Conservation (phyloP, 495 filamentous ascomycete species). For the Aspergillus egyptiacus region DNA sequence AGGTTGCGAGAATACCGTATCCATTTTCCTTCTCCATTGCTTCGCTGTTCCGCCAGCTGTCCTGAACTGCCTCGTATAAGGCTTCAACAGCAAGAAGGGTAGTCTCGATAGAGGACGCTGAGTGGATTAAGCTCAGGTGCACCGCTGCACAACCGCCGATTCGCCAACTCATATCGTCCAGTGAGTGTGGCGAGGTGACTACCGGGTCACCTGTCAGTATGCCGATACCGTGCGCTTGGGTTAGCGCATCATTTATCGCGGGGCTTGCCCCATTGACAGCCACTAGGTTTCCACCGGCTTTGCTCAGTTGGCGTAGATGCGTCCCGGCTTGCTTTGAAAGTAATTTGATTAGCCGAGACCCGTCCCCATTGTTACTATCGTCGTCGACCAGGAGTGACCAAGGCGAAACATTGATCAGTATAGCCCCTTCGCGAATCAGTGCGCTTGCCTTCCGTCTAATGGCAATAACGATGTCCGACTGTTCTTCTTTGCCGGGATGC, state of each 20-base stretch:
- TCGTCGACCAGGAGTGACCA: slow-evolving; percentile 71
- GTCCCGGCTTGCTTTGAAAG: slow-evolving; percentile 69
- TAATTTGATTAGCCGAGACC: slow-evolving; percentile 67
- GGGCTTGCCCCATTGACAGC: slow-evolving; percentile 85
- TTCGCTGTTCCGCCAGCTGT: slow-evolving; percentile 96
- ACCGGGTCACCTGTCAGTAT: slow-evolving; percentile 82
- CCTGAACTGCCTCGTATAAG: slow-evolving; percentile 73
- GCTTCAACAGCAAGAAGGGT: slow-evolving; percentile 75
- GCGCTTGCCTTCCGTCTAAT: slow-evolving; percentile 75
- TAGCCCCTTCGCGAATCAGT: slow-evolving; percentile 72
- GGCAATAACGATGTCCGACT: slow-evolving; percentile 83
- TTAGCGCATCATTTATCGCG: slow-evolving; percentile 81
- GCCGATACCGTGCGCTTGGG: slow-evolving; percentile 68
- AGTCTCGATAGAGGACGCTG: slow-evolving; percentile 59
- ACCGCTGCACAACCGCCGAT: slow-evolving; percentile 82
- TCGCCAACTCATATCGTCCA: slow-evolving; percentile 92
- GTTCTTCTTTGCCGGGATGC: slow-evolving; percentile 85
- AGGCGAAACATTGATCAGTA: slow-evolving; percentile 82
- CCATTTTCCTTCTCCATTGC: slow-evolving; percentile 96
- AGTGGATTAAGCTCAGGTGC: slow-evolving; percentile 74
- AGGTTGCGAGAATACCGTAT: slow-evolving; percentile 75
- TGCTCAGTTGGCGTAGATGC: slow-evolving; percentile 64
- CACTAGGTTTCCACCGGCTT: slow-evolving; percentile 67
- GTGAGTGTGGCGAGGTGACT: slow-evolving; percentile 65
- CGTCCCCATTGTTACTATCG: slow-evolving; percentile 60